Base-by-base conservation (phyloP, 257 asterid species). In the Datura wrightii region DNA sequence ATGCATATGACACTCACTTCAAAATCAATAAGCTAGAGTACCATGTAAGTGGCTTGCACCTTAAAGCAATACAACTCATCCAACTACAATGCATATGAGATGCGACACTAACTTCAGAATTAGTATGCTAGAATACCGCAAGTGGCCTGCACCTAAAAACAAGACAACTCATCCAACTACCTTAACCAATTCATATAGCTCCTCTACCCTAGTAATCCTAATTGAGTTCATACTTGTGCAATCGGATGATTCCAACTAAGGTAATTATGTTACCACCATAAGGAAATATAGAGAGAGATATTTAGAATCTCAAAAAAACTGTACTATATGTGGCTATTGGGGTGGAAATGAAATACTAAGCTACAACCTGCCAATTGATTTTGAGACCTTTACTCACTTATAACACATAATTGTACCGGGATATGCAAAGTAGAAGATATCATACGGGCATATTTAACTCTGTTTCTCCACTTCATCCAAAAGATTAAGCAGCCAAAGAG, bases 401-500 rank as follows among this genome's bases (percentile, higher is more conserved):
- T 48, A n/a, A 34, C 60, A 71, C 37, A 31, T 48, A 74, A 48
- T 10, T 72, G 81, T 52, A 74, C 81, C 24, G 3, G 19, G 81
- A 74, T 48, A 6, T 46, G 60, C 6, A 13, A 74, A 72, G 80
- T 46, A 72, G 41, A 46, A 10, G 42, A 46, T 11, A n/a, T 72
- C 19, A 46, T 19, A 24, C 3, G 42, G 19, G 46, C 80, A 74
- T 74, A 74, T 71, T 71, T 71, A 71, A 71, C 81, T 74, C 58
- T 11, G 60, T 74, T 72, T 74, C 42, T 74, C 59, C 19, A 24
- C 60, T 48, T 74, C 60, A 74, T 74, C 60, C 81, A 24, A 74
- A 48, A 74, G 81, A 48, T 50, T 48, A 74, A 74, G 60, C 24
- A 69, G 19, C 81, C 60, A 48, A 74, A 48, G 81, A 74, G 19